These are phyloP conservation scores for Clarireedia monteithiana DNA, from an alignment of 2,329 filamentous ascomycete genomes.

Conservation along the genomic window DNA sequence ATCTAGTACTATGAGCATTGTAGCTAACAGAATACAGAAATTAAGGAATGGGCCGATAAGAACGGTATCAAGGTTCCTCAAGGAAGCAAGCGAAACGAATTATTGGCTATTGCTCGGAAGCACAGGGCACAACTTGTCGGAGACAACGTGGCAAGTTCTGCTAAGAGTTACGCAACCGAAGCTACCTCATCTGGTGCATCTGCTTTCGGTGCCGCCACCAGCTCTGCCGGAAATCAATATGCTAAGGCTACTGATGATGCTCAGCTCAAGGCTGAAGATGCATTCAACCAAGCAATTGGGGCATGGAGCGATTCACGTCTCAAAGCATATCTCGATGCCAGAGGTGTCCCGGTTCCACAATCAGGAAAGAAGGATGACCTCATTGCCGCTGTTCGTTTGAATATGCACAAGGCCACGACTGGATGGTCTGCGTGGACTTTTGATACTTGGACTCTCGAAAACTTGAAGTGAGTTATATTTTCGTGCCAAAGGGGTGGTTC, in stretches of 20 bases:
- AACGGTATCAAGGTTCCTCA: constrained; percentile 86
- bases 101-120: constrained; percentile 83
- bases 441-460: constrained; percentile 66
- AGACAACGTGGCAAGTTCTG: constrained; percentile 50
- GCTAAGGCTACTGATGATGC: constrained; percentile 67
- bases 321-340: constrained; percentile 71
- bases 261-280: constrained; percentile 52
- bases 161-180: constrained; percentile 62
- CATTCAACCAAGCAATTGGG: constrained; percentile 54
- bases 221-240: constrained; percentile 67
- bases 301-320: constrained; percentile 68
- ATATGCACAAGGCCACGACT: constrained; percentile 60
- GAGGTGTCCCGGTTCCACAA: constrained; percentile 69
- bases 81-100: constrained; percentile 79
- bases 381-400: constrained; percentile 63
- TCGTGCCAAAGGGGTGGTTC: background rate
- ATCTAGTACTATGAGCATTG: background rate
- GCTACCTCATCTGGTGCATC: constrained; percentile 56
- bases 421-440: constrained; percentile 71
- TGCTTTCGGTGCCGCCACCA: constrained; percentile 63
- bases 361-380: constrained; percentile 64
- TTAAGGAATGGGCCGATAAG: constrained; percentile 91
- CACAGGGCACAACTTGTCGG: constrained; percentile 66
- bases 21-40: constrained; percentile 37
- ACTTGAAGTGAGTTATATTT: constrained; percentile 47